Base-by-base conservation (phyloP, 1,284 basidiomycete species). In the Cryptococcus sp. region DNA sequence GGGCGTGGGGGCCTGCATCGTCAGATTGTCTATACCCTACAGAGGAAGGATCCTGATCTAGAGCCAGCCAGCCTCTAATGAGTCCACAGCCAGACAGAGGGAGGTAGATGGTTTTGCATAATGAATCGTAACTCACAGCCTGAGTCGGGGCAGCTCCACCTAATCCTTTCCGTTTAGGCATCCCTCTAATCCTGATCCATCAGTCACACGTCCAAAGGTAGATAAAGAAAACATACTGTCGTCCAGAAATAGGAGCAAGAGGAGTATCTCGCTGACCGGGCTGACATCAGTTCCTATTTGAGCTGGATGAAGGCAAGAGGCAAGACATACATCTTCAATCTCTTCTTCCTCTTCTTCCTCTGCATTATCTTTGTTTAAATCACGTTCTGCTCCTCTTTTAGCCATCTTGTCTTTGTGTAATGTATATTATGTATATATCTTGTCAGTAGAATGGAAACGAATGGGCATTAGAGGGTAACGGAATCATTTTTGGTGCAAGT, bases 361-460 rank as follows among this genome's bases (percentile, higher is more conserved):
- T 13, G 62, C 66, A 37, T 78, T 79, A 54, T 85, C 85, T 64
- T 83, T 87, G 13, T 80, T 79, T 34, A 87, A 66, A 63, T 91
- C 85, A 55, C 78, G 81, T 46, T 88, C 86, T 63, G 87, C 88
- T 50, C 78, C 80, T 67, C 87, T 82, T 75, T 89, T 90, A 79
- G 61, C 72, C 74, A 76, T 76, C 7, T 45, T 56, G 39, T n/a
- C 34, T 10, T 10, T 10, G 34, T 36, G 34, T n/a, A n/a, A n/a
- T n/a, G n/a, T n/a, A n/a, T n/a, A n/a, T n/a, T n/a, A n/a, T n/a
- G n/a, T n/a, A n/a, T n/a, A n/a, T n/a, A n/a, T n/a, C n/a, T n/a
- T n/a, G n/a, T n/a, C n/a, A n/a, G n/a, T n/a, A n/a, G n/a, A n/a
- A n/a, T n/a, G n/a, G n/a, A n/a, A n/a, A n/a, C n/a, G n/a, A n/a